These are phyloP conservation scores for Funneliformis mosseae DNA, from an alignment of 192 early-diverging fungal species.

Conservation along the genomic window DNA sequence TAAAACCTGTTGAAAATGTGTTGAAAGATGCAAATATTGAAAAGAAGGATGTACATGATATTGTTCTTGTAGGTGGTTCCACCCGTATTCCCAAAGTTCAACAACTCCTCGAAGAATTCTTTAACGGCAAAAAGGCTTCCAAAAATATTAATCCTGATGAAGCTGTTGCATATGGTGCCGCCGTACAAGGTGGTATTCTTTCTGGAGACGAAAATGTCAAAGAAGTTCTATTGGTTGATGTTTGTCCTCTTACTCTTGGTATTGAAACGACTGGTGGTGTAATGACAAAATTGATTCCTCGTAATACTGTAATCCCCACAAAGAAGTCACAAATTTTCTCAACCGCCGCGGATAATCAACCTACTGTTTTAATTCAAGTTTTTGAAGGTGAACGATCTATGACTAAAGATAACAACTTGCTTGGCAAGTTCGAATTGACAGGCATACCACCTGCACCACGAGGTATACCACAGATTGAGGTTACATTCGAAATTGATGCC, in stretches of 20 bases:
- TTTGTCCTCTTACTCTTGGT: conserved; percentile 95
- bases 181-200: conserved; percentile 93
- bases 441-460: conserved; percentile 93
- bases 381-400: conserved; percentile 95
- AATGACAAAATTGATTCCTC: conserved; percentile 93
- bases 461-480: conserved; percentile 97
- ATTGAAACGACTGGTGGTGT: conserved; percentile 98
- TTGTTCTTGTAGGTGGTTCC: conserved; percentile 97
- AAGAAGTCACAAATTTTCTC: conserved; percentile 99
- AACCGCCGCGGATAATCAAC: conserved; percentile 96
- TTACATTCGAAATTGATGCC: conserved; percentile 93
- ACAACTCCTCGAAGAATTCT: conserved; percentile 90
- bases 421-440: conserved; percentile 97
- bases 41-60: conserved; percentile 90
- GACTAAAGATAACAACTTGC: conserved; percentile 98
- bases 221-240: conserved; percentile 84
- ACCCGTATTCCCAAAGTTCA: conserved; percentile 98
- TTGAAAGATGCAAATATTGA: conserved; percentile 85
- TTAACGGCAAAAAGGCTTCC: conserved; percentile 94
- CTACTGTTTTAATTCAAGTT: conserved; percentile 94
- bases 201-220: conserved; percentile 67
- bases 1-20: conserved; percentile 93
- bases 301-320: conserved; percentile 93
- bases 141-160: conserved; percentile 99
- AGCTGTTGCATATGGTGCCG: conserved; percentile 97